Conservation (phyloP, 2,329 filamentous ascomycete genomes). For the Neonectria ditissima region DNA sequence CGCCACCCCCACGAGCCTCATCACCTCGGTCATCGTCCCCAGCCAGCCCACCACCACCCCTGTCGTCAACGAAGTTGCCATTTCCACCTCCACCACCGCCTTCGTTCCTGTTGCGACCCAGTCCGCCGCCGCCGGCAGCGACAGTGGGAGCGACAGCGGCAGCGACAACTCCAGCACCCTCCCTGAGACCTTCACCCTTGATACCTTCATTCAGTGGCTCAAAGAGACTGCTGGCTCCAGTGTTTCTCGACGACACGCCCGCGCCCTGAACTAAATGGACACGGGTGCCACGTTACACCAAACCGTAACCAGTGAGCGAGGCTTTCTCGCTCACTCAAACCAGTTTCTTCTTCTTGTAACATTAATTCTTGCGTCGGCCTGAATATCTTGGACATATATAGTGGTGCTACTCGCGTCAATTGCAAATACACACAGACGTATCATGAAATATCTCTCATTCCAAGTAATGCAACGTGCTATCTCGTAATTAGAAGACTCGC, state of each 20-base stretch:
- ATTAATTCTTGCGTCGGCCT: slow-evolving; percentile 9
- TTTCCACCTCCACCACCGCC: slow-evolving; percentile 15
- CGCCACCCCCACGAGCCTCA: slow-evolving; percentile 21
- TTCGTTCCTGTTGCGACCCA: slow-evolving; percentile 9
- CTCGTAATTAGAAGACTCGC: no score
- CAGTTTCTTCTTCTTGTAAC: slow-evolving; percentile 20
- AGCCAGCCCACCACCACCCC: slow-evolving; percentile 17
- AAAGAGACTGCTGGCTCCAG: slow-evolving; percentile 21
- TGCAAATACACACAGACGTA: neutral
- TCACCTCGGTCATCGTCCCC: slow-evolving; percentile 25
- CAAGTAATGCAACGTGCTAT: neutral
- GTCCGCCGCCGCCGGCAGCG: neutral
- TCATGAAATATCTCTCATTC: neutral
- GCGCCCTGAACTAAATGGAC: slow-evolving; percentile 33
- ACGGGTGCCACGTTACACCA: neutral
- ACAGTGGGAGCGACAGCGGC: no score
- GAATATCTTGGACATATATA: neutral
- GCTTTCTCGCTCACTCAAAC: neutral
- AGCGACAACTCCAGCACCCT: slow-evolving; percentile 22
- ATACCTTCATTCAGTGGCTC: slow-evolving; percentile 41
- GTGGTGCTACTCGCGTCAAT: neutral
- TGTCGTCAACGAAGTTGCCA: neutral
- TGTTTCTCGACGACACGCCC: slow-evolving; percentile 39
- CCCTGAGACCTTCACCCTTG: slow-evolving; percentile 41
- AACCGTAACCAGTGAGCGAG: neutral